Evolutionary conservation across 768 basidiomycete species (phyloP), one percentile per base, ranked within the genome.

Genomic region (Mycena rosella): DNA sequence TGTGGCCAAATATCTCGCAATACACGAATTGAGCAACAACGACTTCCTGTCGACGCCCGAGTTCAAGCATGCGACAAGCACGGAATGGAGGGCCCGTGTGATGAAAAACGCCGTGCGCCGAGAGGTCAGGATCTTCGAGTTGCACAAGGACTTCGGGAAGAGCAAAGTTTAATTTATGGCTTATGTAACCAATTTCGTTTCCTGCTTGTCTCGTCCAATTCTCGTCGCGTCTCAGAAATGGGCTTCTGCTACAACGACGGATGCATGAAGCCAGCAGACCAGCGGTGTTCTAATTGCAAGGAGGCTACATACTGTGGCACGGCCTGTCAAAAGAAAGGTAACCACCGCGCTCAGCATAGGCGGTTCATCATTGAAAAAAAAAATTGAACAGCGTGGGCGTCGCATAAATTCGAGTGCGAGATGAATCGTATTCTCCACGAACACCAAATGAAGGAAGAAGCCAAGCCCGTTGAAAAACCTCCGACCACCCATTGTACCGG

Each of bases 401-500:
- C 51, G 7, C 81, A 80, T 62, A 80, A 79, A 69, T 77, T 75
- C 56, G 76, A 76, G 52, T 81, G 80, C 69, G 74, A 78, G 68
- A 75, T 79, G 26, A 69, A 80, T n/a, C 75, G 78, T 57, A 73
- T 74, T 59, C 58, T 81, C n/a, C 73, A 77, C 68, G 77, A 77
- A 22, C 71, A 72, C 67, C 64, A 78, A 65, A 63, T 73, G n/a
- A 67, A 71, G 36, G 73, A 73, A 51, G 74, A 74, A 22, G 49
- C 49, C 15, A 30, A 51, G 49, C 77, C 73, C 22, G 68, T 71
- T n/a, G 61, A 69, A n/a, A 75, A 71, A 63, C 77, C 73, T 14
- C 67, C 68, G 2, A 72, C 65, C 27, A 73, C 74, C 2, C 74
- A 74, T 29, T 76, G 77, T 74, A 80, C 80, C 11, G 79, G 80